Conservation (phyloP, 257 asterid species). For the Verbascum thapsus region DNA sequence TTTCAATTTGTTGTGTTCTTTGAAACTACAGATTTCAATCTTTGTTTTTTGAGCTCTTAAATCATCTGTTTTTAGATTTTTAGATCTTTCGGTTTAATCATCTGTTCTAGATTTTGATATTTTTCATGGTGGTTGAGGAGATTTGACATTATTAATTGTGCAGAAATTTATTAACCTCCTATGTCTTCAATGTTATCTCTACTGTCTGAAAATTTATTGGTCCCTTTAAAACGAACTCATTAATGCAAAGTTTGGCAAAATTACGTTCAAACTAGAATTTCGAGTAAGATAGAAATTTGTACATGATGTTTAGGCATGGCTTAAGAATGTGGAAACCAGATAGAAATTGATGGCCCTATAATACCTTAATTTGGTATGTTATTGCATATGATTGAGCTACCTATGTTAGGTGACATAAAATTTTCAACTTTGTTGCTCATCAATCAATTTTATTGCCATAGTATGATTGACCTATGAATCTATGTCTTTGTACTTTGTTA, state of each 20-base stretch:
- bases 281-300: too few relatives aligned
- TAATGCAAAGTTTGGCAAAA: too few relatives aligned
- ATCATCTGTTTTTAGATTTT: conserved; percentile 5
- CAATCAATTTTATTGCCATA: too few relatives aligned
- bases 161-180: background rate
- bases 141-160: too few relatives aligned
- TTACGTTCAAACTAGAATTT: too few relatives aligned
- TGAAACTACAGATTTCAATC: conserved; percentile 5
- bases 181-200: too few relatives aligned
- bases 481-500: too few relatives aligned
- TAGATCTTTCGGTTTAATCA: background rate
- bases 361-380: conserved; percentile 1
- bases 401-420: conserved; percentile 8
- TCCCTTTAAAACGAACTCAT: too few relatives aligned
- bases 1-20: conserved; percentile 26
- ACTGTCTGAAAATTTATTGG: too few relatives aligned
- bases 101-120: background rate
- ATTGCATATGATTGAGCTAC: conserved; percentile 28
- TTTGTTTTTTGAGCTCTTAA: too few relatives aligned
- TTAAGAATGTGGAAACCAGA: background rate
- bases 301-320: too few relatives aligned
- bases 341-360: background rate
- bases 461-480: too few relatives aligned
- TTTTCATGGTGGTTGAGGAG: background rate
- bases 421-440: background rate